Percentiles rank a stretch among this genome's conserved stretches.
These are phyloP conservation scores for Plantago ovata DNA, from an alignment of 257 asterid genomes.

Conservation along the genomic window DNA sequence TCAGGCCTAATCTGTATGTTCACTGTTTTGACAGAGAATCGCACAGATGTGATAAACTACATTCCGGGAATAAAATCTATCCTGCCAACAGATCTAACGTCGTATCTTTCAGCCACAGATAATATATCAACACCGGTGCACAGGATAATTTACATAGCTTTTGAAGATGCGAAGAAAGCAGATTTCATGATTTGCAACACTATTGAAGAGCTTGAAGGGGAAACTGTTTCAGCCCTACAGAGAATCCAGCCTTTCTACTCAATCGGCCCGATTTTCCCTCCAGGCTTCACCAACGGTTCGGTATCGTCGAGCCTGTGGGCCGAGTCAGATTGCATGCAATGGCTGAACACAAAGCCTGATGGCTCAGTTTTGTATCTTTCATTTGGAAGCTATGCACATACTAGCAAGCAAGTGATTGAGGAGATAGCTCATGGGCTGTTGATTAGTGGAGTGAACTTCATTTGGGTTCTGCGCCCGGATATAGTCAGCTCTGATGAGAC, in stretches of 20 bases:
- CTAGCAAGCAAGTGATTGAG: constrained; percentile 28
- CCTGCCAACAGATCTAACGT: constrained; percentile 40
- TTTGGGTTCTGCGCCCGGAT: constrained; percentile 65
- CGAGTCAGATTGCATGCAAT: constrained; percentile 43
- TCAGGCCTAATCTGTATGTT: too few species aligned
- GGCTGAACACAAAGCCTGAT: constrained; percentile 48
- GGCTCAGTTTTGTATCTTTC: constrained; percentile 64
- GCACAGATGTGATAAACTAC: constrained; percentile 35
- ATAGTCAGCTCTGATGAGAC: constrained; percentile 28
- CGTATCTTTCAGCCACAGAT: constrained; percentile 37
- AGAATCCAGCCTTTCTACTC: constrained; percentile 46
- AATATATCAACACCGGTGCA: constrained; percentile 28
- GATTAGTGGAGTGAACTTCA: constrained; percentile 47
- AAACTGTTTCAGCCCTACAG: constrained; percentile 36
- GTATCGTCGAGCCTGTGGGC: constrained; percentile 43
- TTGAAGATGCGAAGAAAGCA: constrained; percentile 42
- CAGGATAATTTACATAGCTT: constrained; percentile 29
- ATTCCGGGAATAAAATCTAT: constrained; percentile 51
- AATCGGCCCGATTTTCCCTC: constrained; percentile 50
- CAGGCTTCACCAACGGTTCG: constrained; percentile 24
- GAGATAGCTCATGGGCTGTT: constrained; percentile 57
- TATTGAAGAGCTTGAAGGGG: constrained; percentile 45
- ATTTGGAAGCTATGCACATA: constrained; percentile 53
- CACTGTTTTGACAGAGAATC: constrained; percentile 25
- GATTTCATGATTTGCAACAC: constrained; percentile 59